These are phyloP conservation scores for Yarrowia deformans DNA, from an alignment of 805 yeast species.

Conservation along the genomic window DNA sequence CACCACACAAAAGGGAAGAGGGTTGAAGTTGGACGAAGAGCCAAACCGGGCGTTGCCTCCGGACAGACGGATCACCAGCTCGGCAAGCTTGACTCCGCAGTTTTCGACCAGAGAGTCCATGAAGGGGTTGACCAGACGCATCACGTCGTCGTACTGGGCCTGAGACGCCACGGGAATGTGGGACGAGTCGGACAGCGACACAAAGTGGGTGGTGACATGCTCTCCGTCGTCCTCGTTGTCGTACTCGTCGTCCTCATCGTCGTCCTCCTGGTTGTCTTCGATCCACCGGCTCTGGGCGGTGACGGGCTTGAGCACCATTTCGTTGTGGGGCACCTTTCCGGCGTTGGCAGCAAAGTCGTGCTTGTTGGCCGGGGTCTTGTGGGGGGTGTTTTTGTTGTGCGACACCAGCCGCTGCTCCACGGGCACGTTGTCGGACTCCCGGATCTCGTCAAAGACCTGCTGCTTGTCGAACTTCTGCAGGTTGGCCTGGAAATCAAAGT, in stretches of 20 bases:
- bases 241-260: conserved; percentile 5
- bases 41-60: conserved; percentile 75
- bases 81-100: conserved; percentile 71
- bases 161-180: conserved; percentile 63
- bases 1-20: conserved; percentile 77
- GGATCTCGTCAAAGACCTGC: conserved; percentile 78
- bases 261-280: conserved; percentile 25
- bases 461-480: conserved; percentile 82
- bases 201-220: conserved; percentile 14
- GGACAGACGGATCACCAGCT: conserved; percentile 61
- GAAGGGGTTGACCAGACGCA: conserved; percentile 64
- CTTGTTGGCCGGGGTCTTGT: not conserved
- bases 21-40: conserved; percentile 67
- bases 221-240: conserved; percentile 18
- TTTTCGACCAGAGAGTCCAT: conserved; percentile 66
- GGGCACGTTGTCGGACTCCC: conserved; percentile 64
- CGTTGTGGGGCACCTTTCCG: conserved; percentile 48
- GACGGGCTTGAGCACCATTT: conserved; percentile 67
- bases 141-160: conserved; percentile 78
- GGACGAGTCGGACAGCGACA: conserved; percentile 41
- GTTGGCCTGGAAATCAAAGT: conserved; percentile 86
- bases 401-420: conserved; percentile 74
- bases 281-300: conserved; percentile 18
- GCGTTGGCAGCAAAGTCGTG: conserved; percentile 42
- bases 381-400: conserved; percentile 58